Evolutionary conservation across 75 land plant species (phyloP).

Genomic region (Azolla pinnata): DNA sequence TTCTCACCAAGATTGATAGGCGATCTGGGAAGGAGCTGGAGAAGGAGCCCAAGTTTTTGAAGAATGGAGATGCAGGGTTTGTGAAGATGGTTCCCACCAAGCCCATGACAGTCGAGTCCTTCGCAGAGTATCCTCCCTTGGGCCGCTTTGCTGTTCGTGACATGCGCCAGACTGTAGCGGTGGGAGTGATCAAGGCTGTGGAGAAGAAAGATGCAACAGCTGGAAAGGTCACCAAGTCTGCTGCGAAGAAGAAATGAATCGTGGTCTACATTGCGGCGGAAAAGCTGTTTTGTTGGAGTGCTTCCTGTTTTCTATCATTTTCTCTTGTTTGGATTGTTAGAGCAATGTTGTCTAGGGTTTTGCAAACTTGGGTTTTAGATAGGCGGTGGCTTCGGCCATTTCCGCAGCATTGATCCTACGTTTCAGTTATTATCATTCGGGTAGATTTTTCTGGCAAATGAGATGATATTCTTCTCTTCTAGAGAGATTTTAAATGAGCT

Average conservation of each 20-base stretch:
- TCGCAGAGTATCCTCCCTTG: slow-evolving; percentile 71
- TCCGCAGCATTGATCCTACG: not conserved
- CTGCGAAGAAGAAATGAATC: slow-evolving; percentile 31
- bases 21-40: slow-evolving; percentile 31
- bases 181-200: slow-evolving; percentile 46
- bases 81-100: slow-evolving; percentile 67
- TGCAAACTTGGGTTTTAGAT: slow-evolving; percentile 50
- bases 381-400: slow-evolving; percentile 32
- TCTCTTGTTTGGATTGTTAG: not conserved
- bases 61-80: slow-evolving; percentile 63
- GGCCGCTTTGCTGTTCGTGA: slow-evolving; percentile 73
- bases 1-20: slow-evolving; percentile 41
- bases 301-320: not conserved
- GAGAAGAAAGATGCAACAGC: slow-evolving; percentile 52
- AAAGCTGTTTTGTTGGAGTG: not conserved
- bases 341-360: not conserved
- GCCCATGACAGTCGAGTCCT: slow-evolving; percentile 84
- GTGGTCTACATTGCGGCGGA: not conserved
- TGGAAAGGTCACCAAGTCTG: slow-evolving; percentile 48
- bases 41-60: slow-evolving; percentile 49
- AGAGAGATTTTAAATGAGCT: not conserved
- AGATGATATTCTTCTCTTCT: not conserved
- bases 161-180: slow-evolving; percentile 65
- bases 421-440: not conserved
- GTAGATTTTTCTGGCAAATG: not conserved